Base-by-base conservation (phyloP, 441 rosid genomes). In the Pelargonium myrrhifolium region DNA sequence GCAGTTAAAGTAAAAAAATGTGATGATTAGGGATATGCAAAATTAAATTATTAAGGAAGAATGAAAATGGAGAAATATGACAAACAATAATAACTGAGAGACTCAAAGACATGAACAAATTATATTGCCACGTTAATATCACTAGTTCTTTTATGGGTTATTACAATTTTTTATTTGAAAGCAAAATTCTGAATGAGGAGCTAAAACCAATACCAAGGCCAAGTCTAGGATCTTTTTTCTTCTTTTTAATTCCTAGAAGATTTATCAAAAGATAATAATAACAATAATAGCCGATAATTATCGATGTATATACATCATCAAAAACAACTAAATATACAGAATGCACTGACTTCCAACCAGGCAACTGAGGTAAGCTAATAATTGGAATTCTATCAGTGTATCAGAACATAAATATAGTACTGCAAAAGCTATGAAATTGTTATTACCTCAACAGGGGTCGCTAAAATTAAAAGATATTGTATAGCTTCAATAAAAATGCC, bases 401-500 rank as follows among this genome's bases (percentile, higher is more conserved):
- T 55, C 26, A 55, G 60, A 14, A 18, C 60, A 18, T 55, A 18
- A 6, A 55, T 55, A 18, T 18, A 55, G 58, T 40, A 37, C 35
- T 22, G 11, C 56, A 65, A 55, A 62, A 59, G 28, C 75, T 4
- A 60, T 18, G 35, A 61, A 35, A 65, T 40, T 65, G 62, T 65
- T 58, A 59, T 45, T 78, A 89, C 99, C 98, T 94, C 99, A 53
- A 81, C 87, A 35, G 99, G 98, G 31, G 97, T 94, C 53, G 99
- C 97, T 69, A 94, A 71, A 79, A 94, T 81, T 78, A 94, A 78
- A 71, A 94, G 82, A 74, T 88, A 84, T 59, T 88, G 97, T 75
- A 94, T 92, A 65, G 98, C 99, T 84, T 94, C 97, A 77, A 92
- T 83, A 74, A 92, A 94, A 65, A 92, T 76, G 68, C 94, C 97